Conservation (phyloP, 2,329 filamentous ascomycete genomes). For the Coleophoma cylindrospora region DNA sequence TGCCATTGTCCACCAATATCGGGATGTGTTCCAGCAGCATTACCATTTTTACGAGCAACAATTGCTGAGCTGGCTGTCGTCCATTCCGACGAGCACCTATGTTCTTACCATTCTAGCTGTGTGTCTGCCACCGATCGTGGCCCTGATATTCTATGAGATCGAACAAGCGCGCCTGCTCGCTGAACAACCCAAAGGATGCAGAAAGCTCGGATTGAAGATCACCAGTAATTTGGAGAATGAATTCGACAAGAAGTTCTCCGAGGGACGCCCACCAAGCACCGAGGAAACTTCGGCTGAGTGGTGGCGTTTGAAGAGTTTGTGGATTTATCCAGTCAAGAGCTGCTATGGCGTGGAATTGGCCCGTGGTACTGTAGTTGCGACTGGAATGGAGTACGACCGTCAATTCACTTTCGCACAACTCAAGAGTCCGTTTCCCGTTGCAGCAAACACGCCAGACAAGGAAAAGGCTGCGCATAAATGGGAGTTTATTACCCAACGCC, state of each 20-base stretch:
- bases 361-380: conserved; percentile 56
- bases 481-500: conserved; percentile 67
- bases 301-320: conserved; percentile 61
- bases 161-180: conserved; percentile 22
- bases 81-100: conserved; percentile 24
- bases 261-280: conserved; percentile 26
- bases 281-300: conserved; percentile 29
- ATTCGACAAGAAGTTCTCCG: conserved; percentile 43
- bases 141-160: conserved; percentile 25
- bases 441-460: conserved; percentile 27
- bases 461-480: conserved; percentile 46
- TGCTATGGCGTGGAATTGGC: conserved; percentile 72
- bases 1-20: conserved; percentile 18
- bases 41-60: conserved; percentile 21
- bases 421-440: conserved; percentile 41
- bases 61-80: conserved; percentile 18
- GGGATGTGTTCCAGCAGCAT: conserved; percentile 17
- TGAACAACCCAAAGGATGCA: conserved; percentile 41
- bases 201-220: conserved; percentile 42
- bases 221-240: conserved; percentile 51
- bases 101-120: conserved; percentile 23
- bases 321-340: conserved; percentile 80
- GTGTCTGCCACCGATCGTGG: conserved; percentile 25
- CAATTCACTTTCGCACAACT: conserved; percentile 78
- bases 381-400: conserved; percentile 74